Conservation (phyloP, 179 eudicot genomes). For the Gypsophila paniculata region DNA sequence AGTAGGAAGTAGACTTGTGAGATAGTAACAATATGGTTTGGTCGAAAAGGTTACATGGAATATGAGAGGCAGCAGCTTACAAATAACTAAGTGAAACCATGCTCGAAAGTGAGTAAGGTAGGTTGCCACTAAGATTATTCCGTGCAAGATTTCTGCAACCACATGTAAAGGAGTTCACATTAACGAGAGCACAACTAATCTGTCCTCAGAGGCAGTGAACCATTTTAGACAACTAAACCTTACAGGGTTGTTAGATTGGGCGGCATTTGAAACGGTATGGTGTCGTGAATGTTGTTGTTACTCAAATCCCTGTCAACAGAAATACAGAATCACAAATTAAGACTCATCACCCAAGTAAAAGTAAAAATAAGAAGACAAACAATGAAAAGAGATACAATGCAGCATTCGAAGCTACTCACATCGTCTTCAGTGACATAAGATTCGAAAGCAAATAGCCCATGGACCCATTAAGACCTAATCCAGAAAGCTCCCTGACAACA, state of each 20-base stretch:
- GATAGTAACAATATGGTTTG: conserved; percentile 12
- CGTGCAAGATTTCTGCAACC: conserved; percentile 73
- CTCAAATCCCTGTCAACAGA: conserved; percentile 73
- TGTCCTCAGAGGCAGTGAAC: conserved; percentile 6
- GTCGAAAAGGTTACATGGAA: not conserved
- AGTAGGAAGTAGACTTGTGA: conserved; percentile 16
- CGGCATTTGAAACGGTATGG: conserved; percentile 79
- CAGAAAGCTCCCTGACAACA: conserved; percentile 62
- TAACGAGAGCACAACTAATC: conserved; percentile 12
- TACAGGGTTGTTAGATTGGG: conserved; percentile 83
- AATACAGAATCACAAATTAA: conserved; percentile 9
- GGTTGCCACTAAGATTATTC: conserved; percentile 69
- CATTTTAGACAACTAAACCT: conserved; percentile 19
- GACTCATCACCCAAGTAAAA: not conserved
- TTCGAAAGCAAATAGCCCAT: conserved; percentile 79
- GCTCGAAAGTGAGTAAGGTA: conserved; percentile 70
- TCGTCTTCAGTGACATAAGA: conserved; percentile 55
- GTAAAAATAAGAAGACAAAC: conserved; percentile 4
- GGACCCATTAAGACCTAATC: conserved; percentile 69
- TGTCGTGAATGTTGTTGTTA: conserved; percentile 70
- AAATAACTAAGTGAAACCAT: conserved; percentile 64
- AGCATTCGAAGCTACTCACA: conserved; percentile 43
- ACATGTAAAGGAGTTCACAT: conserved; percentile 20
- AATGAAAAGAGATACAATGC: not conserved
- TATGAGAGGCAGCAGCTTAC: conserved; percentile 40